These are phyloP conservation scores for Crucibulum laeve DNA, from an alignment of 768 basidiomycete genomes.

Conservation along the genomic window DNA sequence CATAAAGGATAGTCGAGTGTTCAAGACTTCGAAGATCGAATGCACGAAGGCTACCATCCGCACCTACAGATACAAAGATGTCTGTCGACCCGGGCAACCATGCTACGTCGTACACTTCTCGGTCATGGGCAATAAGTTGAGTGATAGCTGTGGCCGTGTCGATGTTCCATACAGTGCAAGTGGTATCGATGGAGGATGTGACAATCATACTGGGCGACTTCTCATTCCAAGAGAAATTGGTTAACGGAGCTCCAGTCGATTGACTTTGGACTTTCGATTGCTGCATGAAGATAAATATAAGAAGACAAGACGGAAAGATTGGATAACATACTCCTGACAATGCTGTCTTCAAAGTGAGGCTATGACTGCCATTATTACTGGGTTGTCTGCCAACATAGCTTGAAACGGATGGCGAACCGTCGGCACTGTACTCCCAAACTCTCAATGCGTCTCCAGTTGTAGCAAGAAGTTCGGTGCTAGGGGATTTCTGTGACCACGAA, in stretches of 20 bases:
- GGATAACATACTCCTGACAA: conserved; percentile 67
- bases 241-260: conserved; percentile 83
- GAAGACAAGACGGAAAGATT: conserved; percentile 6
- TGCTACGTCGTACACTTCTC: conserved; percentile 96
- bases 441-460: conserved; percentile 92
- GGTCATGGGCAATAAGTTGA: conserved; percentile 95
- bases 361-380: conserved; percentile 48
- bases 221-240: conserved; percentile 97
- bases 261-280: conserved; percentile 90
- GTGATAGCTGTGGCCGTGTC: conserved; percentile 91
- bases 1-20: conserved; percentile 97
- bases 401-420: conserved; percentile 51
- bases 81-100: conserved; percentile 96
- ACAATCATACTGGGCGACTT: conserved; percentile 88
- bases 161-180: conserved; percentile 99
- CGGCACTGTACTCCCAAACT: conserved; percentile 84
- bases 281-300: conserved; percentile 24
- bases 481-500: conserved; percentile 65
- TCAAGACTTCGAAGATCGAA: conserved; percentile 96
- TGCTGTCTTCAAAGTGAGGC: conserved; percentile 68
- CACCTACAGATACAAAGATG: conserved; percentile 97
- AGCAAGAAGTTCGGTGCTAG: conserved; percentile 77
- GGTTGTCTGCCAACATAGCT: conserved; percentile 70
- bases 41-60: conserved; percentile 92
- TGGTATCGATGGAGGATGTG: conserved; percentile 97